These are phyloP conservation scores for Mycena polygramma DNA, from an alignment of 768 basidiomycete species.

Conservation along the genomic window DNA sequence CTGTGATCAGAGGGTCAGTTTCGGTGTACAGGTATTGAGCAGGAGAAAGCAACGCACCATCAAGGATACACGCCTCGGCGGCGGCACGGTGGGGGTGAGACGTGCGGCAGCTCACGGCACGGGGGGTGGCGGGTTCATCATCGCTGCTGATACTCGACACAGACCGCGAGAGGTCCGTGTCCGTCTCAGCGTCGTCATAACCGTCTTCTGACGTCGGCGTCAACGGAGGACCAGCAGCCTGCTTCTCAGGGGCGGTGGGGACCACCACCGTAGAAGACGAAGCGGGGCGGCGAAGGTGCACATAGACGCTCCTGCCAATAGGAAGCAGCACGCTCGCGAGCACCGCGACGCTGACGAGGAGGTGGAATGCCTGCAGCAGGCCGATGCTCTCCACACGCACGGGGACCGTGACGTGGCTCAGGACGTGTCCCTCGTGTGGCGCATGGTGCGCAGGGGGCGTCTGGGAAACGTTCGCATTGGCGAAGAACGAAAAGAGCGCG, in stretches of 20 bases:
- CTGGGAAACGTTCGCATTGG: slow-evolving; percentile 70
- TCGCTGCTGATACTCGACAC: slow-evolving; percentile 28
- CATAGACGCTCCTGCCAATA: slow-evolving; percentile 46
- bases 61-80: slow-evolving; percentile 48
- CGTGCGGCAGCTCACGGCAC: slow-evolving; percentile 1
- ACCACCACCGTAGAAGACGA: background rate
- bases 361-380: slow-evolving; percentile 74
- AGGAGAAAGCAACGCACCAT: slow-evolving; percentile 42
- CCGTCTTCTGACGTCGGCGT: slow-evolving; percentile 18
- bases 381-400: slow-evolving; percentile 49
- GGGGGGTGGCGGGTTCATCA: slow-evolving; percentile 13
- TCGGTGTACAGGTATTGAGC: background rate
- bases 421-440: slow-evolving; percentile 68
- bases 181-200: slow-evolving; percentile 22
- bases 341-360: slow-evolving; percentile 74
- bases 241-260: background rate
- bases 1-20: slow-evolving; percentile 5
- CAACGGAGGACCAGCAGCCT: background rate
- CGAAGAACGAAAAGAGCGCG: slow-evolving; percentile 89
- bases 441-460: slow-evolving; percentile 53
- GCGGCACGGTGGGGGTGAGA: background rate
- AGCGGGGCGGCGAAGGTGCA: slow-evolving; percentile 24
- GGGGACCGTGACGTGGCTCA: slow-evolving; percentile 49
- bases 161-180: slow-evolving; percentile 25
- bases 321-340: slow-evolving; percentile 64